Evolutionary conservation across 257 asterid genomes (phyloP).

Genomic region (Datura wrightii): DNA sequence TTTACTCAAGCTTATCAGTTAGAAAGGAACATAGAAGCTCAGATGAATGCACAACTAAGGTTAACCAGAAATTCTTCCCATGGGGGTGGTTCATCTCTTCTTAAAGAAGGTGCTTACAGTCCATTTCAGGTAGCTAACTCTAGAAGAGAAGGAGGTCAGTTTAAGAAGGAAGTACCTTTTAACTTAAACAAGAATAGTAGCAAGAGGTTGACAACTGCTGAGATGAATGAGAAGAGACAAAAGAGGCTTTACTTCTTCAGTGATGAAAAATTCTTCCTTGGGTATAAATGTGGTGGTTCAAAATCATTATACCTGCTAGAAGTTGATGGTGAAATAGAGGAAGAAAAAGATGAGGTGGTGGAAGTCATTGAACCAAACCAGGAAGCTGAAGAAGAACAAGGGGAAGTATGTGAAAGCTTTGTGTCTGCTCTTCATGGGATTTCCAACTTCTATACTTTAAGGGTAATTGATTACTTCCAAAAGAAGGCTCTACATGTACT

Average conservation of each 20-base stretch:
- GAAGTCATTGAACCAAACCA: neutral
- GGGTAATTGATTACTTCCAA: too few relatives aligned
- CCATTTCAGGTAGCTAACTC: neutral
- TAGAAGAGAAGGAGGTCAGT: neutral
- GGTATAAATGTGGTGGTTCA: neutral
- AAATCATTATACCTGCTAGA: neutral
- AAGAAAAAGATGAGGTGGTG: too few relatives aligned
- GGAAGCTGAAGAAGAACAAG: neutral
- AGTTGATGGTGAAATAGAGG: neutral
- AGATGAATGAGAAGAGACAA: neutral
- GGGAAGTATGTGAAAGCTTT: too few relatives aligned
- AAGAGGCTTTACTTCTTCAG: neutral
- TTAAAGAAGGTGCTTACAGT: neutral
- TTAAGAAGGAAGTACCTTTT: neutral
- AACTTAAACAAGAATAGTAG: neutral
- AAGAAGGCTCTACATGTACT: too few relatives aligned
- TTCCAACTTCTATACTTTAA: too few relatives aligned
- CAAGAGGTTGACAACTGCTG: neutral
- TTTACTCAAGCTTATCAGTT: neutral
- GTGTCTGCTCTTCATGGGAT: too few relatives aligned
- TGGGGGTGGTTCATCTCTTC: neutral
- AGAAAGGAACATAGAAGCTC: neutral
- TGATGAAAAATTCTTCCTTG: neutral
- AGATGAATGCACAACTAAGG: neutral
- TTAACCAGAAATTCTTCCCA: neutral